A percentile compares a stretch with the other conserved stretches of the same genome.
phyloP scores from a whole-genome alignment of 257 asterid species.

The Ballota nigra region DNA sequence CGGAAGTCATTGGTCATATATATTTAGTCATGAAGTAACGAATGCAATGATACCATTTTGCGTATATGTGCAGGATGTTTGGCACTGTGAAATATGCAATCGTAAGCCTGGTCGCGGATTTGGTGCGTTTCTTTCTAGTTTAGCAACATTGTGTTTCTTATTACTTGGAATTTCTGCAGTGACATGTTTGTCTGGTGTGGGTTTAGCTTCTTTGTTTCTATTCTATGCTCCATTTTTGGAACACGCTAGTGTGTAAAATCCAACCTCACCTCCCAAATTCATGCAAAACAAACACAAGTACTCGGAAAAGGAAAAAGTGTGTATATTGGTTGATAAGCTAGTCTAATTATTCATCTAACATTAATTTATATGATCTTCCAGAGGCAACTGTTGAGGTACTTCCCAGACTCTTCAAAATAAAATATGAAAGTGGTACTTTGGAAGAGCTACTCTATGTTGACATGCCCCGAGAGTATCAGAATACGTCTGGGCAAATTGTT shows the following conservation, averaged over 20 bases:
- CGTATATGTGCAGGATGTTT: slow-evolving; percentile 68
- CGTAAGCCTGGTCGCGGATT: slow-evolving; percentile 99
- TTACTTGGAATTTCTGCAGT: background rate
- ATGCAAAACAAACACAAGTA: background rate
- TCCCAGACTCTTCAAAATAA: slow-evolving; percentile 85
- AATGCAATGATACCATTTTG: slow-evolving; percentile 10
- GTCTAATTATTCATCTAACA: slow-evolving; percentile 23
- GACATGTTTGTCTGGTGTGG: slow-evolving; percentile 5
- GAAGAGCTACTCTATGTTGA: slow-evolving; percentile 94
- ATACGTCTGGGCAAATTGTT: slow-evolving; percentile 85
- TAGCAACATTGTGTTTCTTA: background rate
- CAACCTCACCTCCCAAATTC: background rate
- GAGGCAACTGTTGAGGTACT: slow-evolving; percentile 94
- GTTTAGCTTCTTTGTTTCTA: background rate
- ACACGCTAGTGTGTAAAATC: too few species aligned
- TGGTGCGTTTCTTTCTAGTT: slow-evolving; percentile 47
- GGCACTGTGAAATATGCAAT: slow-evolving; percentile 99
- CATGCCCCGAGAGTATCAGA: slow-evolving; percentile 92
- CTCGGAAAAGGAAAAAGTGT: background rate
- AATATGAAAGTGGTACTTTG: slow-evolving; percentile 89
- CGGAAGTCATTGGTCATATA: background rate
- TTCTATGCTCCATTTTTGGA: background rate
- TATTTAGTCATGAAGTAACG: background rate
- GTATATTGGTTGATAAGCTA: background rate
- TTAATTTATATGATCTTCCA: slow-evolving; percentile 29